Evolutionary conservation across 1,284 basidiomycete genomes (phyloP).

Genomic region (Heterobasidion parviporum): DNA sequence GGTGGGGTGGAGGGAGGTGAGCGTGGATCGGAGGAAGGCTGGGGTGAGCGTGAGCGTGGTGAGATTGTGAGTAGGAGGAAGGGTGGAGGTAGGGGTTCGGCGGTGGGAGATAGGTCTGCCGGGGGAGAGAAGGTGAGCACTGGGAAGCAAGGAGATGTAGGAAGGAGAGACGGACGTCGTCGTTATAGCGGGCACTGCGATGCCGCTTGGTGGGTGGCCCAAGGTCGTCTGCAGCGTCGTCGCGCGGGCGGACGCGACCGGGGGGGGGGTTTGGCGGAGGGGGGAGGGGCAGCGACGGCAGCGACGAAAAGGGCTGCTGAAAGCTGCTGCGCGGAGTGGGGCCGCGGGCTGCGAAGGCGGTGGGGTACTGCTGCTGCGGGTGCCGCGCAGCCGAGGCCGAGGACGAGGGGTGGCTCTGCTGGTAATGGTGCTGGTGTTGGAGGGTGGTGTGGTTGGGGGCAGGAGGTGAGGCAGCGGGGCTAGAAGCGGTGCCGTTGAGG

Average conservation of each 20-base stretch:
- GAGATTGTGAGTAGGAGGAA: slow-evolving; percentile 10
- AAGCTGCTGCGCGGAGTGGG: slow-evolving; percentile 3
- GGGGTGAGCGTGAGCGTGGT: slow-evolving; percentile 6
- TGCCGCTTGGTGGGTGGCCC: slow-evolving; percentile 40
- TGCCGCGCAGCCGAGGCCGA: no score
- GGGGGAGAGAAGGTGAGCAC: slow-evolving; percentile 8
- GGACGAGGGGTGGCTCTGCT: no score
- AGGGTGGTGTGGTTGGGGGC: not conserved
- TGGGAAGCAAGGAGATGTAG: not conserved
- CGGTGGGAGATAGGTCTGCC: slow-evolving; percentile 13
- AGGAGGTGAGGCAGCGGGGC: not conserved
- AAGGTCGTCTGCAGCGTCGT: slow-evolving; percentile 30
- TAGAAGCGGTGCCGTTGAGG: slow-evolving; percentile 13
- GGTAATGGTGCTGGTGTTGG: not conserved
- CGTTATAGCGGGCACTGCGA: slow-evolving; percentile 18
- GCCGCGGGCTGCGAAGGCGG: slow-evolving; percentile 9
- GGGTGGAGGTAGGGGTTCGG: slow-evolving; percentile 13
- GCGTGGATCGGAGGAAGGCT: slow-evolving; percentile 12
- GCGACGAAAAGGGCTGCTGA: slow-evolving; percentile 13
- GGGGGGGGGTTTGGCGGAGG: slow-evolving; percentile 11
- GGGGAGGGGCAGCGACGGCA: slow-evolving; percentile 20
- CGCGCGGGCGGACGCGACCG: slow-evolving; percentile 30
- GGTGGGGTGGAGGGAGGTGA: slow-evolving; percentile 14
- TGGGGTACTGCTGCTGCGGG: not conserved
- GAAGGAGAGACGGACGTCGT: slow-evolving; percentile 16